A percentile compares a stretch with the other conserved stretches of the same genome.
Evolutionary conservation across 1,284 basidiomycete genomes (phyloP).

Genomic region (Cryptococcus hybrid): DNA sequence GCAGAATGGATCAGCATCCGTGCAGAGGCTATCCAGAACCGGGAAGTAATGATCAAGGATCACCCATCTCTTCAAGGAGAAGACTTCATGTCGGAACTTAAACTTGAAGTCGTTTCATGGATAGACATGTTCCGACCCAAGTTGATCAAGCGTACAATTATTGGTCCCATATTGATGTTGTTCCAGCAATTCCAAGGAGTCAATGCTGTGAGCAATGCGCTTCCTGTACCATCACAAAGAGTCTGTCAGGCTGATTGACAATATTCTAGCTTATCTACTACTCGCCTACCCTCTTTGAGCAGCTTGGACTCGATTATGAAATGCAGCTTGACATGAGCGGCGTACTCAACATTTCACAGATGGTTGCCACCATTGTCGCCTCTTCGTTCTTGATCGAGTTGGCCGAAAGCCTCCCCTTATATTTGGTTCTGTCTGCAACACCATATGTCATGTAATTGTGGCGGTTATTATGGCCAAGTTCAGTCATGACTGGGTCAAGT

Average conservation of each 20-base stretch:
- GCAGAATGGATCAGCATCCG: conserved; percentile 44
- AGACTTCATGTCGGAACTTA: conserved; percentile 14
- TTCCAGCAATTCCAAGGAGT: conserved; percentile 34
- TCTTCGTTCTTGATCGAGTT: conserved; percentile 46
- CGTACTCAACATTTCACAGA: conserved; percentile 41
- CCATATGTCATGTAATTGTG: conserved; percentile 24
- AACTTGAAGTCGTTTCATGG: conserved; percentile 21
- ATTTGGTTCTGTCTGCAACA: conserved; percentile 14
- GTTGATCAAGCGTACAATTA: conserved; percentile 18
- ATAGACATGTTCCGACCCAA: conserved; percentile 24
- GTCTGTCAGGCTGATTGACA: background rate
- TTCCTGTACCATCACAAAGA: background rate
- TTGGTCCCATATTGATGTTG: conserved; percentile 28
- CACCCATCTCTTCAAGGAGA: conserved; percentile 17
- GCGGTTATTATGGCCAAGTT: conserved; percentile 27
- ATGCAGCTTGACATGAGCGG: conserved; percentile 35
- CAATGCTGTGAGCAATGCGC: conserved; percentile 15
- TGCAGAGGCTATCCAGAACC: conserved; percentile 30
- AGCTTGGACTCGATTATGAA: conserved; percentile 37
- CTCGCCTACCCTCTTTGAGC: conserved; percentile 27
- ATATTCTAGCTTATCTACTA: background rate
- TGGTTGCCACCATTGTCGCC: conserved; percentile 36
- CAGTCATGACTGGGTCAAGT: conserved; percentile 21
- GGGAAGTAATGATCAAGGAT: conserved; percentile 10
- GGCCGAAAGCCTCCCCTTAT: conserved; percentile 45